These are phyloP conservation scores for Ricinus communis DNA, from an alignment of 345 rosid species.

Conservation along the genomic window DNA sequence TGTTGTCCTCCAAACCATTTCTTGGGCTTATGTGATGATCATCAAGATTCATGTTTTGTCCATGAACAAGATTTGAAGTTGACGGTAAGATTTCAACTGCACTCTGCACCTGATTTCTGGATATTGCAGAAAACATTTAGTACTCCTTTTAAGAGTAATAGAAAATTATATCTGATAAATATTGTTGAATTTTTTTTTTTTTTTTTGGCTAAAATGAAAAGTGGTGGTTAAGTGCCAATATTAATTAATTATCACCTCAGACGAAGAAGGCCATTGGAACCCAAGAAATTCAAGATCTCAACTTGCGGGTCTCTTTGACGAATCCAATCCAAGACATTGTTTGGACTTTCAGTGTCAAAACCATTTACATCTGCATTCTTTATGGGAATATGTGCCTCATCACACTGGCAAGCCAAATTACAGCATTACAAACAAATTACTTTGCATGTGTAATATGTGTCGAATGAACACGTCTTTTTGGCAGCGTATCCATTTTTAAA, in stretches of 20 bases:
- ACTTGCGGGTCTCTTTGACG: constrained; percentile 32
- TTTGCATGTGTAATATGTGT: too few species aligned
- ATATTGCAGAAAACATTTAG: background rate
- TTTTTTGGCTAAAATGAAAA: too few species aligned
- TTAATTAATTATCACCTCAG: constrained; percentile 22
- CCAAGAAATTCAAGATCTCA: constrained; percentile 32
- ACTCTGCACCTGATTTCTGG: constrained; percentile 11
- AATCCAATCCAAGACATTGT: constrained; percentile 29
- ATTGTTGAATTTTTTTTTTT: too few species aligned
- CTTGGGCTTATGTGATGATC: constrained; percentile 13
- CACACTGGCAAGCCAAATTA: background rate
- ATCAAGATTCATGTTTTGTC: constrained; percentile 19
- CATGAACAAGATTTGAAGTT: constrained; percentile 5
- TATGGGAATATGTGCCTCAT: constrained; percentile 22
- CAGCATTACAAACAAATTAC: too few species aligned
- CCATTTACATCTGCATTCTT: constrained; percentile 17
- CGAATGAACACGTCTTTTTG: background rate
- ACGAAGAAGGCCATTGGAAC: constrained; percentile 36
- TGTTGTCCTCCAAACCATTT: constrained; percentile 21
- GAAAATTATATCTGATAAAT: too few species aligned
- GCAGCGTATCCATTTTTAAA: background rate
- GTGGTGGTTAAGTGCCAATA: too few species aligned
- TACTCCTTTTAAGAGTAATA: too few species aligned
- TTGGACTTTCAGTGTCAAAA: constrained; percentile 19
- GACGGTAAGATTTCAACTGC: constrained; percentile 1